Percentiles rank a stretch among this genome's conserved stretches.
phyloP scores from a whole-genome alignment of 768 basidiomycete species.

The Mycena kentingensis region DNA sequence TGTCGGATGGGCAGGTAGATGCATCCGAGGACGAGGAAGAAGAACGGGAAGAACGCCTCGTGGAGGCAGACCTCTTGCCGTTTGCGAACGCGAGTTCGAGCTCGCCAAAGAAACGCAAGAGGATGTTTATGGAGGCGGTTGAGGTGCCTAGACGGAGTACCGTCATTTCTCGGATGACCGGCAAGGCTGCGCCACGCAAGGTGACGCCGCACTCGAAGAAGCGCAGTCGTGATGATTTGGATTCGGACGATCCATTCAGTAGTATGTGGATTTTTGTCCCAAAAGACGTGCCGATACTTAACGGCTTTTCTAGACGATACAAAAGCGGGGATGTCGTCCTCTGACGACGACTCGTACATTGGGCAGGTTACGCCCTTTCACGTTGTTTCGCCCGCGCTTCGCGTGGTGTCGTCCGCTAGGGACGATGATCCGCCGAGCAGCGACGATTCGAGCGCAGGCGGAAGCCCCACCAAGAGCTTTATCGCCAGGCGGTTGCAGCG shows the following conservation, averaged over 20 bases:
- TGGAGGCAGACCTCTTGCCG: conserved; percentile 18
- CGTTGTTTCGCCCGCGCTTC: conserved; percentile 61
- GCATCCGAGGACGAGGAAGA: conserved; percentile 24
- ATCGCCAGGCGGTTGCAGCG: conserved; percentile 43
- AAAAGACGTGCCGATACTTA: conserved; percentile 9
- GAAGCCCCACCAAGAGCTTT: conserved; percentile 51
- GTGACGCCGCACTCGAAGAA: conserved; percentile 7
- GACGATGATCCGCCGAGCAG: conserved; percentile 42
- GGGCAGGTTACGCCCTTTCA: conserved; percentile 74
- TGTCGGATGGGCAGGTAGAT: conserved; percentile 7
- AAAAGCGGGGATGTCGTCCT: conserved; percentile 35
- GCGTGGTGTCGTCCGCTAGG: conserved; percentile 40
- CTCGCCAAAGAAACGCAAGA: conserved; percentile 46
- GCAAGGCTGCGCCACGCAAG: conserved; percentile 10
- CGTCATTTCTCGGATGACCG: too few species aligned
- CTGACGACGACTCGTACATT: conserved; percentile 64
- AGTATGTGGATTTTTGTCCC: conserved; percentile 5
- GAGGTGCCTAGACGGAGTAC: conserved; percentile 38
- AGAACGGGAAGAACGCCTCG: conserved; percentile 22
- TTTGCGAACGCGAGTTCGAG: conserved; percentile 10
- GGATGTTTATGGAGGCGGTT: conserved; percentile 54
- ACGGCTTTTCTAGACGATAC: conserved; percentile 4
- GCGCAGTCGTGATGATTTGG: conserved; percentile 10
- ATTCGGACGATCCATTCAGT: conserved; percentile 15
- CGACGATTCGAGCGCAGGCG: conserved; percentile 46